Evolutionary conservation across 2,329 filamentous ascomycete genomes (phyloP).

Genomic region (Fusarium oxysporum): DNA sequence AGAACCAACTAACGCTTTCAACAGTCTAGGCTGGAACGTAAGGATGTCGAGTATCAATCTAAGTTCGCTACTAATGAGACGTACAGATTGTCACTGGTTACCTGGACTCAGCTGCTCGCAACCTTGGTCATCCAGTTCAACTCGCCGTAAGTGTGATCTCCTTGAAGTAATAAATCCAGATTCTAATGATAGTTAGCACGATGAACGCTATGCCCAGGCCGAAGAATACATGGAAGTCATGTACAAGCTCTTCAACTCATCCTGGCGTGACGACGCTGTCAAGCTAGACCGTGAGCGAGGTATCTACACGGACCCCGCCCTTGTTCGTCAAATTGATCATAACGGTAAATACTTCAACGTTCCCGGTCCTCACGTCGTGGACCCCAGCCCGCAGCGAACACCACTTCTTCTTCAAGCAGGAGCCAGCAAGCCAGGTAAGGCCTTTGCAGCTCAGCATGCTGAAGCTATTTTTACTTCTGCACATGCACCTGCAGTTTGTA

Average conservation of each 20-base stretch:
- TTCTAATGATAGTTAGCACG: conserved; percentile 58
- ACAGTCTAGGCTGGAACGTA: conserved; percentile 67
- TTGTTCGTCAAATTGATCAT: conserved; percentile 75
- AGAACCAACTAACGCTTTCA: background rate
- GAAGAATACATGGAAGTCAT: conserved; percentile 74
- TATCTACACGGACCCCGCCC: conserved; percentile 63
- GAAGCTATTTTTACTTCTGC: conserved; percentile 78
- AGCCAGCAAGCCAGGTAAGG: conserved; percentile 72
- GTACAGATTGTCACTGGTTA: conserved; percentile 74
- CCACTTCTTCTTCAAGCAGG: conserved; percentile 78
- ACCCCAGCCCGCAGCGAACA: conserved; percentile 75
- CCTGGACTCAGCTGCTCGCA: conserved; percentile 75
- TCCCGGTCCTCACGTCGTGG: conserved; percentile 73
- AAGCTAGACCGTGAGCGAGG: conserved; percentile 67
- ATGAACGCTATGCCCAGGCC: conserved; percentile 72
- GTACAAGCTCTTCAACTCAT: conserved; percentile 75
- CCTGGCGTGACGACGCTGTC: conserved; percentile 75
- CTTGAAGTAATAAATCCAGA: background rate
- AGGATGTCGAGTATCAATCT: conserved; percentile 20
- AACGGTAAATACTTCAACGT: conserved; percentile 72
- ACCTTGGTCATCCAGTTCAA: conserved; percentile 70
- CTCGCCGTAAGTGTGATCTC: conserved; percentile 37
- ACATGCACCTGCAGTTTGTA: conserved; percentile 70
- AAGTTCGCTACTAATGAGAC: conserved; percentile 42
- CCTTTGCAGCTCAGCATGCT: conserved; percentile 76